These are phyloP conservation scores for Cryoendolithus antarcticus DNA, from an alignment of 2,329 filamentous ascomycete species.

Conservation along the genomic window DNA sequence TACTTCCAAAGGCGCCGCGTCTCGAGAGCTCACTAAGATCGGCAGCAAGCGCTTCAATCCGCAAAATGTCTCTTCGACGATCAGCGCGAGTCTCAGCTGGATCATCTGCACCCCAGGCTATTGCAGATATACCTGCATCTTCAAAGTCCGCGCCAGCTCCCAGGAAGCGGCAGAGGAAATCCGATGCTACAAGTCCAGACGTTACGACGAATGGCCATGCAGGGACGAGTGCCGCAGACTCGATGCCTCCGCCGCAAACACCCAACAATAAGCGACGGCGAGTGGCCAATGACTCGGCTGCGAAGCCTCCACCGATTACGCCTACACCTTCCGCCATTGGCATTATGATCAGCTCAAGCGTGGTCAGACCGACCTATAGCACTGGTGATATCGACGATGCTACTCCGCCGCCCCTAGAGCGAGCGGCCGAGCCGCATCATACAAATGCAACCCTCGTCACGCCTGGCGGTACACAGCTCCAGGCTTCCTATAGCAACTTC, in stretches of 20 bases:
- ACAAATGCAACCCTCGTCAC: slow-evolving; percentile 64
- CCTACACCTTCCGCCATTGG: slow-evolving; percentile 39
- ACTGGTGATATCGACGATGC: slow-evolving; percentile 29
- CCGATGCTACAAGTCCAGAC: slow-evolving; percentile 9
- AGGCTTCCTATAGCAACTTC: slow-evolving; percentile 35
- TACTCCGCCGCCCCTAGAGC: slow-evolving; percentile 23
- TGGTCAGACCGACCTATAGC: slow-evolving; percentile 22
- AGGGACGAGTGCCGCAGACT: slow-evolving; percentile 6
- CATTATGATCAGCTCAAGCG: slow-evolving; percentile 29
- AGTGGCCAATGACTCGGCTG: slow-evolving; percentile 10
- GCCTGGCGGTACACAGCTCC: slow-evolving; percentile 53
- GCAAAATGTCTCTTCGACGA: slow-evolving; percentile 39
- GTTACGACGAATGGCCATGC: slow-evolving; percentile 7
- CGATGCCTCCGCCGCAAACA: slow-evolving; percentile 20
- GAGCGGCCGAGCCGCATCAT: slow-evolving; percentile 49
- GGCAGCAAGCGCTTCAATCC: neutral
- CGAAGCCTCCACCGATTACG: slow-evolving; percentile 28
- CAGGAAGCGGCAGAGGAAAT: slow-evolving; percentile 15
- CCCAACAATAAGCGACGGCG: slow-evolving; percentile 17
- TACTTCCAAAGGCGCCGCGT: too few relatives aligned
- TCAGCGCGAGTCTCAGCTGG: slow-evolving; percentile 34
- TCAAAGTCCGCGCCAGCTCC: slow-evolving; percentile 7
- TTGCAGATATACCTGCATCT: slow-evolving; percentile 2
- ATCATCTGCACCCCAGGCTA: slow-evolving; percentile 1
- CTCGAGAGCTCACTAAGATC: too few relatives aligned